Percentiles rank a stretch among this genome's conserved stretches.
These are phyloP conservation scores for Hyaloraphidium curvatum DNA, from an alignment of 192 early-diverging fungal species.

Conservation along the genomic window DNA sequence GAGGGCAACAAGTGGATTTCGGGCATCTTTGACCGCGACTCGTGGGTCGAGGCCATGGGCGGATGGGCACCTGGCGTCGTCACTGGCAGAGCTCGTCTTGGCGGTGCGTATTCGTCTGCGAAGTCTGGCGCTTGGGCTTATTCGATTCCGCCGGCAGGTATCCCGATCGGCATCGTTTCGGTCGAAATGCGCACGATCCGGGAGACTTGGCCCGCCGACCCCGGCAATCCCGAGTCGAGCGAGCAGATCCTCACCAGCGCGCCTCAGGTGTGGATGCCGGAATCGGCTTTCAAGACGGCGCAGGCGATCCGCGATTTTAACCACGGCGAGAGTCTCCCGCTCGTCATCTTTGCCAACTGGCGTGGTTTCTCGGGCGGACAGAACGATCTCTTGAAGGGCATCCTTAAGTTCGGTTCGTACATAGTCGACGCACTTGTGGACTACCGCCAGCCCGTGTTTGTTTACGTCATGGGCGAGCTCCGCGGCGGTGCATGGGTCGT, in stretches of 20 bases:
- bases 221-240: constrained; percentile 70
- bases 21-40: constrained; percentile 96
- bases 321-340: constrained; percentile 91
- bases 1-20: constrained; percentile 35
- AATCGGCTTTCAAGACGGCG: constrained; percentile 97
- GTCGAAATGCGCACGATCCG: constrained; percentile 92
- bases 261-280: constrained; percentile 95
- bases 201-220: constrained; percentile 80
- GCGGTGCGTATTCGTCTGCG: constrained; percentile 21
- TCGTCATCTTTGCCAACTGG: constrained; percentile 99
- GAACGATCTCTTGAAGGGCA: constrained; percentile 95
- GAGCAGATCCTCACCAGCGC: constrained; percentile 83
- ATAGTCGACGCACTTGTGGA: constrained; percentile 92
- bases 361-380: constrained; percentile 98
- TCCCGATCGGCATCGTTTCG: constrained; percentile 90
- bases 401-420: constrained; percentile 89
- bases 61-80: constrained; percentile 96
- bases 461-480: constrained; percentile 92
- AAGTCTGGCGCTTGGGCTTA: no score
- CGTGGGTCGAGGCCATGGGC: constrained; percentile 85
- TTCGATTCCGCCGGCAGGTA: constrained; percentile 23
- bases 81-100: constrained; percentile 81
- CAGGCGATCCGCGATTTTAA: constrained; percentile 98
- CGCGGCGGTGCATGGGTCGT: constrained; percentile 98
- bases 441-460: constrained; percentile 95